These are phyloP conservation scores for Aspergillus eucalypticola DNA, from an alignment of 2,329 filamentous ascomycete species.

Conservation along the genomic window DNA sequence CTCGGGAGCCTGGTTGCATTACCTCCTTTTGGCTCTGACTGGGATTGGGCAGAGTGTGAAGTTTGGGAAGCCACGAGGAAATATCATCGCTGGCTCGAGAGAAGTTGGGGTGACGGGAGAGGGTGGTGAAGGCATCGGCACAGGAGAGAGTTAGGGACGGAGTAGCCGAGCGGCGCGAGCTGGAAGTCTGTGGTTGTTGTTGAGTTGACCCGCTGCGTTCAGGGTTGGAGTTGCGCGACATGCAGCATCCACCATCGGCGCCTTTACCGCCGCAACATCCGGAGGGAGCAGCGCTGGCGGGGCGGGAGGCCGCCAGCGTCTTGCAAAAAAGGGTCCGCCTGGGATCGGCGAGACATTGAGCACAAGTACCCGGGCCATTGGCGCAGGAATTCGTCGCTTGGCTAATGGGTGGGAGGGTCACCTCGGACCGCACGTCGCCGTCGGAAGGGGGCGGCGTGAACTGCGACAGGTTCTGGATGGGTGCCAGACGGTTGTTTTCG, in stretches of 20 bases:
- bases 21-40: constrained; percentile 25
- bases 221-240: constrained; percentile 35
- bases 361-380: constrained; percentile 75
- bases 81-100: constrained; percentile 72
- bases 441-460: constrained; percentile 57
- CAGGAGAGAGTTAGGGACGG: constrained; percentile 65
- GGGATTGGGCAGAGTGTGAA: constrained; percentile 58
- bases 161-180: constrained; percentile 34
- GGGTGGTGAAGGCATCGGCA: constrained; percentile 75
- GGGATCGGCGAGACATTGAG: constrained; percentile 75
- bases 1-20: constrained; percentile 35
- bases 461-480: constrained; percentile 49
- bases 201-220: constrained; percentile 22
- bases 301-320: constrained; percentile 66
- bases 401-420: constrained; percentile 44
- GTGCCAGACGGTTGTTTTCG: constrained; percentile 44
- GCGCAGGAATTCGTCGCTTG: constrained; percentile 51
- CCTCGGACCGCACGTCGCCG: constrained; percentile 58
- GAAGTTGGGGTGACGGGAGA: constrained; percentile 75
- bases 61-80: constrained; percentile 72
- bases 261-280: constrained; percentile 63
- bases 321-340: constrained; percentile 82
- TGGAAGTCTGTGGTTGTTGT: constrained; percentile 21
- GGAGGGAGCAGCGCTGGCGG: constrained; percentile 41
- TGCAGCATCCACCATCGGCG: constrained; percentile 64